phyloP scores from a whole-genome alignment of 2,329 filamentous ascomycete species.

The Ilyonectria destructans region DNA sequence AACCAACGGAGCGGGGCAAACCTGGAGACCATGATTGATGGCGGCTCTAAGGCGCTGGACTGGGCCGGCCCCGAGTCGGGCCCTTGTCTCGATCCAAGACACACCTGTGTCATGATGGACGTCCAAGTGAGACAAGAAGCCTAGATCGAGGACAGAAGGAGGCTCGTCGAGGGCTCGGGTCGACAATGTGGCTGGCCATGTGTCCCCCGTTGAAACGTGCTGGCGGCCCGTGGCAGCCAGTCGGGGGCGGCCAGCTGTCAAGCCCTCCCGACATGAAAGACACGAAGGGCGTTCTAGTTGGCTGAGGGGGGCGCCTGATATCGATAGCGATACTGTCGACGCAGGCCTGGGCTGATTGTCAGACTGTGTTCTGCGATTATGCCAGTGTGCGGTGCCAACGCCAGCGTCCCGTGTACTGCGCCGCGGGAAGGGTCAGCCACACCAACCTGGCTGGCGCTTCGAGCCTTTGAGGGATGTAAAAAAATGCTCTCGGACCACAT shows the following conservation, averaged over 20 bases:
- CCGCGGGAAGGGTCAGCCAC: constrained; percentile 9
- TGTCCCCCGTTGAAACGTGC: constrained; percentile 57
- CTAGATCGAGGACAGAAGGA: constrained; percentile 40
- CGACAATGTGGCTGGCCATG: constrained; percentile 55
- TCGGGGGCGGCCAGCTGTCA: constrained; percentile 53
- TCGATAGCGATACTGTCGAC: constrained; percentile 38
- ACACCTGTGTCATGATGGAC: constrained; percentile 35
- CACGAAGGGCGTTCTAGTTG: constrained; percentile 38
- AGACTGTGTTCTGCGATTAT: constrained; percentile 38
- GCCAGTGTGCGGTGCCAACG: constrained; percentile 19
- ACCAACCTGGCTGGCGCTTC: constrained; percentile 37
- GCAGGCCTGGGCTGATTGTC: constrained; percentile 39
- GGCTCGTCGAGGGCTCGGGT: constrained; percentile 38
- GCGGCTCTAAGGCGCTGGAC: constrained; percentile 30
- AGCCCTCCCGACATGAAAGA: constrained; percentile 45
- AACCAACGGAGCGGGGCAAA: constrained; percentile 25
- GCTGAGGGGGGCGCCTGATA: constrained; percentile 34
- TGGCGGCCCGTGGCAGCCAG: constrained; percentile 50
- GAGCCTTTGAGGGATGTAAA: constrained; percentile 2
- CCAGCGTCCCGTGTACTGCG: constrained; percentile 2
- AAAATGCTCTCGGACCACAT: constrained; percentile 39
- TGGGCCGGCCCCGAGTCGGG: constrained; percentile 30
- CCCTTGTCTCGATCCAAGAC: constrained; percentile 38
- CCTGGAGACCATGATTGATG: constrained; percentile 12
- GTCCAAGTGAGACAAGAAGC: constrained; percentile 42